These are phyloP conservation scores for Bacidia gigantensis DNA, from an alignment of 495 filamentous ascomycete species.

Conservation along the genomic window DNA sequence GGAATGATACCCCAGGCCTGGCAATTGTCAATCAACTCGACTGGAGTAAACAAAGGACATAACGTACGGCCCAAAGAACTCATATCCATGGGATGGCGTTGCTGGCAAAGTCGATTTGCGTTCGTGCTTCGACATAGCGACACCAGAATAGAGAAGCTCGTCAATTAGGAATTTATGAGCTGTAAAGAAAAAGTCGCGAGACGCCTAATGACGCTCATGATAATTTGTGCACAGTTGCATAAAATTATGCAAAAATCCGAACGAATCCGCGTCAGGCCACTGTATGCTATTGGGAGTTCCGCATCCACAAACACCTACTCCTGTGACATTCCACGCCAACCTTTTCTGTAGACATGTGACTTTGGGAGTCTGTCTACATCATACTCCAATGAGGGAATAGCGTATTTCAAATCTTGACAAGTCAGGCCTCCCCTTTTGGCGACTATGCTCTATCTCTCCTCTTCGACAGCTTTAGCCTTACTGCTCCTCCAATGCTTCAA, in stretches of 20 bases:
- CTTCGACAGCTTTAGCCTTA: conserved; percentile 20
- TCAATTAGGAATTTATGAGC: too few species aligned
- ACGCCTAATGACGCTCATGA: neutral
- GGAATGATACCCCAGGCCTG: conserved; percentile 60
- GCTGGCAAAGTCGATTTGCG: conserved; percentile 17
- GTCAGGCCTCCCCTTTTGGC: too few species aligned
- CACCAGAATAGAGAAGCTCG: neutral
- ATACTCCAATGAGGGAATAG: too few species aligned
- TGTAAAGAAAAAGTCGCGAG: too few species aligned
- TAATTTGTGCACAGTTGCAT: neutral
- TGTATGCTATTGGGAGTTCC: too few species aligned
- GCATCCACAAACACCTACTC: too few species aligned
- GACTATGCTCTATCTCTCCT: conserved; percentile 11
- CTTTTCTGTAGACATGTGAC: too few species aligned
- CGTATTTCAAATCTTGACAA: too few species aligned
- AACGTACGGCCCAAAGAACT: conserved; percentile 81
- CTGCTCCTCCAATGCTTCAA: conserved; percentile 20
- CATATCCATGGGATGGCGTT: conserved; percentile 41
- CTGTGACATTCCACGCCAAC: too few species aligned
- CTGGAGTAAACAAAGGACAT: neutral
- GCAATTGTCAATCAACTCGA: conserved; percentile 15
- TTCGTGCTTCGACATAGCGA: conserved; percentile 15
- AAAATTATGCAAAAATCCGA: neutral
- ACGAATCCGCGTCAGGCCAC: neutral
- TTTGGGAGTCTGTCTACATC: too few species aligned